These are phyloP conservation scores for Backusella westeae DNA, from an alignment of 192 early-diverging fungal genomes.

Conservation along the genomic window DNA sequence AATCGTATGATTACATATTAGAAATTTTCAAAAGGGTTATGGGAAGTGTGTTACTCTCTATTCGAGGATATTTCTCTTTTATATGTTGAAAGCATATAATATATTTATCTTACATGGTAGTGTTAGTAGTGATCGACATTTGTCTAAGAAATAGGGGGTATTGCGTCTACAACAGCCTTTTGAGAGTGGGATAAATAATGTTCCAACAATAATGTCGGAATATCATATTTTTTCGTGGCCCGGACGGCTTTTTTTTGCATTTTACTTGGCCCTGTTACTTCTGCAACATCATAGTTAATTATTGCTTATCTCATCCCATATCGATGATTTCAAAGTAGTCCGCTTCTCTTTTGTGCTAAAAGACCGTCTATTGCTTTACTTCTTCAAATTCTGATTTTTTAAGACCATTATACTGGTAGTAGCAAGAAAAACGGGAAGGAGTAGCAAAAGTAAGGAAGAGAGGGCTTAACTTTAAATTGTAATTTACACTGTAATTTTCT, in stretches of 20 bases:
- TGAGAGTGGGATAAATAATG: constrained; percentile 17
- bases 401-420: neutral
- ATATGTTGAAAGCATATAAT: neutral
- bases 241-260: constrained; percentile 26
- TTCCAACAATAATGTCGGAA: constrained; percentile 12
- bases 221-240: constrained; percentile 20
- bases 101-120: neutral
- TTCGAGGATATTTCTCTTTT: neutral
- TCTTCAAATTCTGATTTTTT: neutral
- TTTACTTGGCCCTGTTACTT: constrained; percentile 33
- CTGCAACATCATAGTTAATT: neutral
- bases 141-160: neutral
- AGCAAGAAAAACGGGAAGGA: neutral
- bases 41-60: neutral
- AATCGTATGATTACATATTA: neutral
- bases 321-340: neutral
- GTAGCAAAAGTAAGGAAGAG: neutral
- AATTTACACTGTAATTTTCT: constrained; percentile 13
- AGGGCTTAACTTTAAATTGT: constrained; percentile 1
- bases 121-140: neutral
- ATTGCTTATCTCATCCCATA: constrained; percentile 22
- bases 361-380: neutral
- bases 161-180: neutral
- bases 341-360: neutral
- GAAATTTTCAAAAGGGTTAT: neutral